Conservation (phyloP, 1,139 yeast species). For the Saccharomycopsis crataegensis region DNA sequence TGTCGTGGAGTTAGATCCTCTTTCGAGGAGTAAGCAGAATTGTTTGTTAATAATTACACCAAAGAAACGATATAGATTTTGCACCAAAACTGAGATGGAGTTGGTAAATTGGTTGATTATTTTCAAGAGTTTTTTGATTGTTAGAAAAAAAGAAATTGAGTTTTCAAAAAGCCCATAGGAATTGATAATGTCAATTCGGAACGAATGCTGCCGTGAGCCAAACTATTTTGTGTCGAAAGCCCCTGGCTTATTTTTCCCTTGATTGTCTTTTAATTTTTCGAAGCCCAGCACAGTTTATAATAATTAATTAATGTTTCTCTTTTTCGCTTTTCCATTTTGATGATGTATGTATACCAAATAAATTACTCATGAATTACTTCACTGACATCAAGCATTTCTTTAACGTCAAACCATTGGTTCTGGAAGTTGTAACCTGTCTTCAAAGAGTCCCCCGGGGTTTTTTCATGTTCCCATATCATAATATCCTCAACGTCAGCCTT, state of each 20-base stretch:
- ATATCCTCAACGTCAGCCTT: constrained; percentile 6
- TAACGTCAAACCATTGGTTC: constrained; percentile 19
- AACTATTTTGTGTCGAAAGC: no score
- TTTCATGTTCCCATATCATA: constrained; percentile 19
- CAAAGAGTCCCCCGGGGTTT: constrained; percentile 11
- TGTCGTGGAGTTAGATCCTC: constrained; percentile 46
- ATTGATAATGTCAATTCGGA: no score
- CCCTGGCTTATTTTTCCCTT: background rate
- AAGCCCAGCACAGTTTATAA: background rate
- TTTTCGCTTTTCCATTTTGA: no score
- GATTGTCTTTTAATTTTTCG: background rate
- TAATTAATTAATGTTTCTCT: no score
- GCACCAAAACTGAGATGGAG: constrained; percentile 41
- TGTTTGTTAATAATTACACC: constrained; percentile 46
- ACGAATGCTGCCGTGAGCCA: no score
- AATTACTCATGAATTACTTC: constrained; percentile 12
- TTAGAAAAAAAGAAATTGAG: constrained; percentile 17
- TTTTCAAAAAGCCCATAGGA: background rate
- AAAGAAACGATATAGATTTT: constrained; percentile 37
- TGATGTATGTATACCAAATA: background rate
- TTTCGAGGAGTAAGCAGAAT: constrained; percentile 37
- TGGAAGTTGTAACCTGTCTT: constrained; percentile 9
- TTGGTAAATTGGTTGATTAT: constrained; percentile 45
- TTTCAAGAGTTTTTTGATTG: constrained; percentile 27
- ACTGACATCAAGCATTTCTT: constrained; percentile 11